phyloP scores from a whole-genome alignment of 1,284 basidiomycete species.

The Athelia psychrophila region DNA sequence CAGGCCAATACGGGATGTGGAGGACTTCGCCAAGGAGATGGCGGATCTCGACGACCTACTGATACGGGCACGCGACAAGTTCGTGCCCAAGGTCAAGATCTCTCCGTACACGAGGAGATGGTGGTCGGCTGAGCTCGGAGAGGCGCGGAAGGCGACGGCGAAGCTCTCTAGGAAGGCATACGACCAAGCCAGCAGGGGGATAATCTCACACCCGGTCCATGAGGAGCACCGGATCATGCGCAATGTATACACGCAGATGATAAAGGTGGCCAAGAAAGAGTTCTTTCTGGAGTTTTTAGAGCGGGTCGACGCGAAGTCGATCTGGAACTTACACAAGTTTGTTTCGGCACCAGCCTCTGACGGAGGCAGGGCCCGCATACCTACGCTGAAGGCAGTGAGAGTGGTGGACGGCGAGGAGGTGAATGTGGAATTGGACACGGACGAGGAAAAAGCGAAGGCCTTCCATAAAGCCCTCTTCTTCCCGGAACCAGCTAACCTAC shows the following conservation, averaged over 20 bases:
- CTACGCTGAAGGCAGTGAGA: slow-evolving; percentile 20
- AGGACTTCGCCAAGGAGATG: slow-evolving; percentile 6
- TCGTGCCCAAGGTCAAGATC: slow-evolving; percentile 11
- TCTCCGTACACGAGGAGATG: slow-evolving; percentile 22
- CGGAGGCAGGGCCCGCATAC: slow-evolving; percentile 22
- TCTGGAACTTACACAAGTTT: slow-evolving; percentile 26
- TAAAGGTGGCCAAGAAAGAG: slow-evolving; percentile 16
- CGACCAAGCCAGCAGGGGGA: slow-evolving; percentile 8
- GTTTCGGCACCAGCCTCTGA: slow-evolving; percentile 19
- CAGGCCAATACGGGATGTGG: background rate
- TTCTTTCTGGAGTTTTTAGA: slow-evolving; percentile 29
- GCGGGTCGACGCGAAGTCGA: slow-evolving; percentile 10
- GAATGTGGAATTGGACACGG: slow-evolving; percentile 20
- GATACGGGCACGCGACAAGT: slow-evolving; percentile 3
- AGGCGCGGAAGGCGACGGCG: slow-evolving; percentile 4
- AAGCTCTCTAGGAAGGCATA: slow-evolving; percentile 11
- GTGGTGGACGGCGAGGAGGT: slow-evolving; percentile 5
- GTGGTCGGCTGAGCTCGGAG: slow-evolving; percentile 22
- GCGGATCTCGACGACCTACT: slow-evolving; percentile 8
- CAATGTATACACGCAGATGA: slow-evolving; percentile 17
- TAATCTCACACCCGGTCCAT: slow-evolving; percentile 17
- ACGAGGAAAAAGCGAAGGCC: slow-evolving; percentile 40
- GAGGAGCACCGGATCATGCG: slow-evolving; percentile 1
- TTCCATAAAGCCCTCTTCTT: slow-evolving; percentile 37
- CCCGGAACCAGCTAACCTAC: slow-evolving; percentile 4